Evolutionary conservation across 345 rosid species (phyloP).

Genomic region (Ailanthus altissimus): DNA sequence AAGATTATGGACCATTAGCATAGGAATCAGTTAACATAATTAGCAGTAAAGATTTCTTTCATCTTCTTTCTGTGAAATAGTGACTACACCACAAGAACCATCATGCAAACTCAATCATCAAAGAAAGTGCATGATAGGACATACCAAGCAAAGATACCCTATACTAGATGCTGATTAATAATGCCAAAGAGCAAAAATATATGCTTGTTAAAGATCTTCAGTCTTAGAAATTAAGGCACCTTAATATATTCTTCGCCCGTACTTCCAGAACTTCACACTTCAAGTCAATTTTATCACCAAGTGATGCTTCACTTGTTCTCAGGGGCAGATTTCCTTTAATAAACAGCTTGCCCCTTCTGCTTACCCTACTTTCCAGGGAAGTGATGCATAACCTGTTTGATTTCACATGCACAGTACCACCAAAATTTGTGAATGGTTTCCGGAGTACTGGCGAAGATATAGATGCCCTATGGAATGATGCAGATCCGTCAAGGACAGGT

Average conservation of each 20-base stretch:
- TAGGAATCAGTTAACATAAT: not conserved
- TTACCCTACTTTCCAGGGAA: constrained; percentile 81
- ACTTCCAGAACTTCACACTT: constrained; percentile 98
- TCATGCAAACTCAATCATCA: constrained; percentile 4
- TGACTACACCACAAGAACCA: constrained; percentile 7
- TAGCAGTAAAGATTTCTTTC: not conserved
- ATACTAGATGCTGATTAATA: not conserved
- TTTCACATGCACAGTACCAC: constrained; percentile 81
- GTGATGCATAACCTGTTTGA: constrained; percentile 85
- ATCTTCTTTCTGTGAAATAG: not conserved
- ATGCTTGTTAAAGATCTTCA: constrained; percentile 4
- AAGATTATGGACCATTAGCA: not conserved
- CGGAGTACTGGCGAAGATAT: constrained; percentile 85
- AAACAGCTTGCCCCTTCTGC: constrained; percentile 87
- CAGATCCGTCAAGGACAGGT: constrained; percentile 87
- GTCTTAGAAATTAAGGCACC: constrained; percentile 43
- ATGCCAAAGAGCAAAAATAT: not conserved
- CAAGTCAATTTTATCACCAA: constrained; percentile 79
- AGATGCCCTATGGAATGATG: constrained; percentile 90
- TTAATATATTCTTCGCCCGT: constrained; percentile 81
- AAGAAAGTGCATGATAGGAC: not conserved
- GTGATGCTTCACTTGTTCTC: constrained; percentile 70
- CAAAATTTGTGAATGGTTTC: constrained; percentile 86
- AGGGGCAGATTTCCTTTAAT: constrained; percentile 89
- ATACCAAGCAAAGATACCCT: not conserved